Evolutionary conservation across 129 eudicot species (phyloP).

Genomic region (Dittrichia graveolens): DNA sequence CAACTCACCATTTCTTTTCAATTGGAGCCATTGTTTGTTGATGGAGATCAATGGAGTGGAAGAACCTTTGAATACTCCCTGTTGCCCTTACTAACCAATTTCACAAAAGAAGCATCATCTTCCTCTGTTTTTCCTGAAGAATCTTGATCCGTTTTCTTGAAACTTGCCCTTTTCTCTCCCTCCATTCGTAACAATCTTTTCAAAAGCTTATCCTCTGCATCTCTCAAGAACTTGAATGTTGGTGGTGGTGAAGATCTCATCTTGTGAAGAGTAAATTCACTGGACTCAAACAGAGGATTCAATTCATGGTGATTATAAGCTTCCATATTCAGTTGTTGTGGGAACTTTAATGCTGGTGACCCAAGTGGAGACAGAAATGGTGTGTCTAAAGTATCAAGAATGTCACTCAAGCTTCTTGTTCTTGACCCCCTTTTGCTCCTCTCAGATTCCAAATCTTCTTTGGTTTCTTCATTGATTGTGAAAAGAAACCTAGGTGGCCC

Average conservation of each 20-base stretch:
- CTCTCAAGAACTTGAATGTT: conserved; percentile 86
- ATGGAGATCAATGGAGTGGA: conserved; percentile 68
- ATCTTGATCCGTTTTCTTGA: conserved; percentile 41
- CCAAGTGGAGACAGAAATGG: conserved; percentile 61
- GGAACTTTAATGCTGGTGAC: conserved; percentile 60
- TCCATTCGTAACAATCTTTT: conserved; percentile 61
- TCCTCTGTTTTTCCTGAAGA: conserved; percentile 36
- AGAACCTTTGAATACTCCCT: conserved; percentile 61
- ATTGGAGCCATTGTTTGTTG: conserved; percentile 33
- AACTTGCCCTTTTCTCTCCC: conserved; percentile 46
- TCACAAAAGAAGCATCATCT: conserved; percentile 45
- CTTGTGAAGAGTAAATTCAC: conserved; percentile 49
- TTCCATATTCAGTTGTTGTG: conserved; percentile 34
- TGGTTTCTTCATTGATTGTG: conserved; percentile 93
- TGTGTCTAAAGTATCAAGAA: conserved; percentile 51
- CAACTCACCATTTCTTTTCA: conserved; percentile 27
- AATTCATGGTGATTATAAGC: conserved; percentile 38
- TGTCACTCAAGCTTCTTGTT: conserved; percentile 73
- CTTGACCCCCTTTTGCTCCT: conserved; percentile 79
- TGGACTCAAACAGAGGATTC: conserved; percentile 72
- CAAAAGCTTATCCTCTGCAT: conserved; percentile 84
- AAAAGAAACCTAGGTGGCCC: conserved; percentile 96
- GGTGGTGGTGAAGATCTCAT: conserved; percentile 88
- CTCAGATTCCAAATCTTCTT: conserved; percentile 85
- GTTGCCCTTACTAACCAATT: conserved; percentile 40